These are phyloP conservation scores for Phytophthora podocarpi DNA, from an alignment of 352 stramenopile species.

Conservation along the genomic window DNA sequence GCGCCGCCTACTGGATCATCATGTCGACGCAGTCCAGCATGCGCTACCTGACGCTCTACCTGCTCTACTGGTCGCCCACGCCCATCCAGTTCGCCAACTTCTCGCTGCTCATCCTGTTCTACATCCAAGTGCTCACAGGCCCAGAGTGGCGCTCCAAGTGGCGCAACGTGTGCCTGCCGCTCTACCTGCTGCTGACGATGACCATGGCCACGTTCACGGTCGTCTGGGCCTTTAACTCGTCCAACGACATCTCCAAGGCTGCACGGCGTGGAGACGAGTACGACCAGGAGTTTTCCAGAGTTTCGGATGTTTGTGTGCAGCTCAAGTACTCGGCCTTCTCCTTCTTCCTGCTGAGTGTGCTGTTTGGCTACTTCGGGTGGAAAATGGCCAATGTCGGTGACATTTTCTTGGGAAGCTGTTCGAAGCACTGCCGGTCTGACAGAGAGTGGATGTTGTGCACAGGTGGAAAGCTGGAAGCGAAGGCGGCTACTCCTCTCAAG, in stretches of 20 bases:
- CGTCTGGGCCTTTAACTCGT: slow-evolving; percentile 87
- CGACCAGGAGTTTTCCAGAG: slow-evolving; percentile 83
- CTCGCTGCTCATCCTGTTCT: slow-evolving; percentile 87
- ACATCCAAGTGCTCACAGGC: slow-evolving; percentile 88
- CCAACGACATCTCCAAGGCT: slow-evolving; percentile 80
- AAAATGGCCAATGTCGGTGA: slow-evolving; percentile 78
- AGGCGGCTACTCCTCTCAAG: slow-evolving; percentile 74
- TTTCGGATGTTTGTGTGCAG: slow-evolving; percentile 79
- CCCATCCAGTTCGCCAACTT: slow-evolving; percentile 91
- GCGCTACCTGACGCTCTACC: slow-evolving; percentile 83
- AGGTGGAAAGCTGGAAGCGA: slow-evolving; percentile 79
- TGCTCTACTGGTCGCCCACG: slow-evolving; percentile 88
- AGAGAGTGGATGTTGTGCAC: not conserved
- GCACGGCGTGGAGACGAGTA: slow-evolving; percentile 73
- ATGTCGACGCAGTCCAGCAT: slow-evolving; percentile 76
- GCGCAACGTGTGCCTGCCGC: slow-evolving; percentile 82
- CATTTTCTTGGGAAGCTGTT: not conserved
- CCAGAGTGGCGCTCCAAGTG: slow-evolving; percentile 72
- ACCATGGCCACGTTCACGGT: slow-evolving; percentile 86
- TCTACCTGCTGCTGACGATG: slow-evolving; percentile 84
- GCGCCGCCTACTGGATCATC: slow-evolving; percentile 85
- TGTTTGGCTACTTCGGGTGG: slow-evolving; percentile 88
- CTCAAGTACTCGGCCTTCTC: slow-evolving; percentile 84
- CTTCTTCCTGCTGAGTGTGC: slow-evolving; percentile 78
- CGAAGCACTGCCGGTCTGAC: not conserved